Evolutionary conservation across 176 grass and related monocot genomes (phyloP), one percentile per base, ranked within the genome.

Genomic region (Carex kokanica): DNA sequence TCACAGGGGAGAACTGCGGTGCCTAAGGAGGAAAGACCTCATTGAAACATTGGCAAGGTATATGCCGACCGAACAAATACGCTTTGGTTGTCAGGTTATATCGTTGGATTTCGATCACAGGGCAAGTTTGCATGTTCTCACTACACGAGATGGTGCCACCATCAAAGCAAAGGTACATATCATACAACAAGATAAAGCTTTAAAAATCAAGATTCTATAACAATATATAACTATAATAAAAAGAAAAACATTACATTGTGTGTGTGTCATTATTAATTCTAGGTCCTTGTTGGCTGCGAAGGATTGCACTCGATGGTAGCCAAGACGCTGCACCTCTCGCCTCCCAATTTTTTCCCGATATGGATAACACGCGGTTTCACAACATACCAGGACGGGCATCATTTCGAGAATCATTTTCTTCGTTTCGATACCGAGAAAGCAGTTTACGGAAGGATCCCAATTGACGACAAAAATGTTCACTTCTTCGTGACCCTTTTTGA

Each of bases 281-380:
- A 85, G 89, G 64, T 91, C 60, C 14, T 91, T 38, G 79, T 88
- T 40, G 89, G 86, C 5, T 88, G 86, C 49, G 86, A 91, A 18
- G 83, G 89, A 80, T 82, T 27, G 10, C 60, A 91, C 18, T 91
- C 89, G 18, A n/a, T 83, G 24, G 17, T 91, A 38, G 83, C 78
- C 18, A 88, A 83, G 27, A 83, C 70, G 1, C 23, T 91, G 69
- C 52, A 75, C 53, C 66, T 88, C 4, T 59, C 71, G 13, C 78
- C 21, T 14, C 78, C 83, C 38, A 78, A 83, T 24, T 11, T 9
- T 13, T 85, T 83, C 16, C 83, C 72, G 6, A 65, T 58, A 36
- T 71, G 20, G 71, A 58, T 56, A 7, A 64, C 83, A 31, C 84
- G 88, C 15, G 88, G 84, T 18, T 83, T 86, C 71, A 65, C 84